Evolutionary conservation across 2,329 filamentous ascomycete species (phyloP).

Genomic region (Neopestalotiopsis sp.): DNA sequence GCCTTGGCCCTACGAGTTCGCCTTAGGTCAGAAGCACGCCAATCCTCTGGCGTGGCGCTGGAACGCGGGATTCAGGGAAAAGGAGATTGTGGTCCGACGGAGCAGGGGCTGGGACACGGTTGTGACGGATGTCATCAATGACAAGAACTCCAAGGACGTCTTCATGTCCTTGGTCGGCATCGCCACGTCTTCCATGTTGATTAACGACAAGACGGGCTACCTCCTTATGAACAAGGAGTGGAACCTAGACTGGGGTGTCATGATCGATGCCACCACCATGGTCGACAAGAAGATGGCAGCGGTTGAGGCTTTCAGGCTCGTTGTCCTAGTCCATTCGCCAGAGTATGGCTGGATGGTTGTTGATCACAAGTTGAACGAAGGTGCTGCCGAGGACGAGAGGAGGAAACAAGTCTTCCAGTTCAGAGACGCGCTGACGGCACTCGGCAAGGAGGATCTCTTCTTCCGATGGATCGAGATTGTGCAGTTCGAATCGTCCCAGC

Average conservation of each 20-base stretch:
- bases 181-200: constrained; percentile 70
- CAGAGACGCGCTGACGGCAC: constrained; percentile 72
- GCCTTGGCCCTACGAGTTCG: constrained; percentile 77
- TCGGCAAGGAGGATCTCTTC: constrained; percentile 89
- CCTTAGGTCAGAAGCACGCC: constrained; percentile 60
- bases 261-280: constrained; percentile 75
- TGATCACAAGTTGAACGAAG: constrained; percentile 56
- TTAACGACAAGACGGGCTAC: constrained; percentile 84
- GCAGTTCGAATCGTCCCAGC: constrained; percentile 81
- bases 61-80: constrained; percentile 74
- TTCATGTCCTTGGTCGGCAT: constrained; percentile 68
- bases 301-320: constrained; percentile 72
- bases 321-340: constrained; percentile 72
- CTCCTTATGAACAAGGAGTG: constrained; percentile 84
- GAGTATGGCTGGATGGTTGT: constrained; percentile 76
- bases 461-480: constrained; percentile 93
- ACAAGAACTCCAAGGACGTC: constrained; percentile 57
- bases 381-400: constrained; percentile 64
- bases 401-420: constrained; percentile 81
- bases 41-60: constrained; percentile 77
- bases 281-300: constrained; percentile 66
- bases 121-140: constrained; percentile 56
- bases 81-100: constrained; percentile 82
- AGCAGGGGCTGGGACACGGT: constrained; percentile 76
- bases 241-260: constrained; percentile 85